These are phyloP conservation scores for Phytopythium kandeliae DNA, from an alignment of 352 stramenopile species.

Conservation along the genomic window DNA sequence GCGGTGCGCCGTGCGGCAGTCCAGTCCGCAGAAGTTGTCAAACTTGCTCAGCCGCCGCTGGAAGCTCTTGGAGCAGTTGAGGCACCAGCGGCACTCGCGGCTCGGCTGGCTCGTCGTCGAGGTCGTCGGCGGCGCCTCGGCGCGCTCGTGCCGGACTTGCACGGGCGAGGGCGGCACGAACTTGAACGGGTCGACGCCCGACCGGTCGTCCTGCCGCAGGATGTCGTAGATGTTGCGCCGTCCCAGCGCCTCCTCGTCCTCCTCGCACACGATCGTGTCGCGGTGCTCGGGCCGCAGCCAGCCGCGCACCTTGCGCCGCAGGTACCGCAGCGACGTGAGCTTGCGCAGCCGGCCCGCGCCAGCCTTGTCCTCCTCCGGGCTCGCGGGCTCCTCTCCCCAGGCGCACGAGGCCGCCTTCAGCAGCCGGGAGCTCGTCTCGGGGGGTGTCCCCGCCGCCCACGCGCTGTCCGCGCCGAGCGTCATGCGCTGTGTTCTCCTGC, in stretches of 20 bases:
- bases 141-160: too few species aligned
- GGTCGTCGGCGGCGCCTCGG: slow-evolving; percentile 7
- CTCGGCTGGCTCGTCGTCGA: slow-evolving; percentile 39
- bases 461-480: background rate
- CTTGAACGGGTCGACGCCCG: slow-evolving; percentile 13
- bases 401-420: background rate
- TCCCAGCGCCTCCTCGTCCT: slow-evolving; percentile 39
- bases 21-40: slow-evolving; percentile 60
- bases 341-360: slow-evolving; percentile 41
- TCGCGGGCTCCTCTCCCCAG: background rate
- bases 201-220: slow-evolving; percentile 31
- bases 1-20: slow-evolving; percentile 23
- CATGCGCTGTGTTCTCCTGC: too few species aligned
- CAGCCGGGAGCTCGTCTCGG: background rate
- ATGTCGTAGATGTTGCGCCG: slow-evolving; percentile 45
- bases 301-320: slow-evolving; percentile 41
- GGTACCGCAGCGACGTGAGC: slow-evolving; percentile 54
- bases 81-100: slow-evolving; percentile 70
- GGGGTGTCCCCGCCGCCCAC: slow-evolving; percentile 4
- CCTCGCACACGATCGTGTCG: slow-evolving; percentile 52
- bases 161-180: slow-evolving; percentile 15
- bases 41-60: slow-evolving; percentile 59
- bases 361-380: slow-evolving; percentile 21
- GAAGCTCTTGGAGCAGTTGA: slow-evolving; percentile 77
- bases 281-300: slow-evolving; percentile 50